Base-by-base conservation (phyloP, 129 eudicot genomes). In the Chrysanthemum makinoi region DNA sequence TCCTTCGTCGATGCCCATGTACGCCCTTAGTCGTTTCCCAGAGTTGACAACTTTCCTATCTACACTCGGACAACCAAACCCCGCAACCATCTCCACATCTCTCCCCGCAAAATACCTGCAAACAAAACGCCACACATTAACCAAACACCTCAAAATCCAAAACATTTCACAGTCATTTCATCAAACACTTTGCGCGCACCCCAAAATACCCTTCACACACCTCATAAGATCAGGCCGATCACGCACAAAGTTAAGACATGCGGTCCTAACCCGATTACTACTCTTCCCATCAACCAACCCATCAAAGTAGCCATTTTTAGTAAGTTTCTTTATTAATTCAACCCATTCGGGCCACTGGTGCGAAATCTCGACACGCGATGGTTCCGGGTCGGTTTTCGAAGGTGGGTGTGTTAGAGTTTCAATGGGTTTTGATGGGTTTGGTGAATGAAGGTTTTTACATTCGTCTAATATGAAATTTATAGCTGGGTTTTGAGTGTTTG, bases 31-130 rank as follows among this genome's bases (percentile, higher is more conserved):
- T 66, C 97, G 96, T 80, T 91, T 91, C 66, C 88, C 96, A 1
- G 96, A 88, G 83, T 91, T 91, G 63, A 88, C 93, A 76, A 91
- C 93, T 83, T 88, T 91, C 81, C 97, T 82, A 50, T 91, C 97
- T 16, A 65, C 58, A 75, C 83, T 80, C 26, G 93, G 96, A 66
- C 97, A 91, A 66, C 97, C 96, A 44, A 79, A 80, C 64, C 86
- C 93, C 26, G 89, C 93, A 73, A 91, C 64, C 24, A 19, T 72
- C 77, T 73, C 16, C 57, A 91, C 83, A 66, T 91, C 93, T 75
- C 71, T 75, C 43, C 74, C 77, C 6, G 86, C 77, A 22, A 88
- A 76, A 76, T 72, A 75, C 66, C 97, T 91, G 82, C 20, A 56
- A 12, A 62, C 30, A 78, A 62, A 72, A 48, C 48, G 19, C 72